Percentiles rank a stretch among this genome's conserved stretches.
Conservation (phyloP, 2,329 filamentous ascomycete species). For the Juglanconis sp. region DNA sequence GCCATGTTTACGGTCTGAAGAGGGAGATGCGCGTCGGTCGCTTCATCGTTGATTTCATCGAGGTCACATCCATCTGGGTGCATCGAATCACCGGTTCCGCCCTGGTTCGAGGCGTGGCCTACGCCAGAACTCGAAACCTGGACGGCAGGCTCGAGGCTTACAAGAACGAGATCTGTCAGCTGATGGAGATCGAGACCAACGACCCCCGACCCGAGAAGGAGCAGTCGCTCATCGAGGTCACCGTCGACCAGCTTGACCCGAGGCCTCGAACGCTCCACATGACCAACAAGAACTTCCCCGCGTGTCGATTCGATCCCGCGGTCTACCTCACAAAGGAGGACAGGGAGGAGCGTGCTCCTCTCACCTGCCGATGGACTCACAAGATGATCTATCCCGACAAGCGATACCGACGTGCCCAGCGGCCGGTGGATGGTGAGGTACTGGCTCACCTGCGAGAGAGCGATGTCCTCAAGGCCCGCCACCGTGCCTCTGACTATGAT, state of each 20-base stretch:
- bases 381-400: slow-evolving; percentile 30
- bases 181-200: slow-evolving; percentile 38
- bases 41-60: slow-evolving; percentile 21
- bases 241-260: slow-evolving; percentile 32
- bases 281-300: slow-evolving; percentile 54
- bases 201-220: slow-evolving; percentile 29
- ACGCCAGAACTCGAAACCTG: slow-evolving; percentile 33
- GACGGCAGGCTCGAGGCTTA: slow-evolving; percentile 36
- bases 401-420: slow-evolving; percentile 19
- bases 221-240: slow-evolving; percentile 43
- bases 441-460: slow-evolving; percentile 27
- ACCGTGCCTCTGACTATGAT: slow-evolving; percentile 23
- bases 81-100: slow-evolving; percentile 37
- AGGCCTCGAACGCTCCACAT: slow-evolving; percentile 41
- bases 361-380: slow-evolving; percentile 54
- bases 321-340: slow-evolving; percentile 23
- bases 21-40: slow-evolving; percentile 20
- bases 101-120: slow-evolving; percentile 38
- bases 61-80: slow-evolving; percentile 37
- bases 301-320: slow-evolving; percentile 26
- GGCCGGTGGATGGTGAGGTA: slow-evolving; percentile 33
- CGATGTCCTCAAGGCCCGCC: slow-evolving; percentile 25
- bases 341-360: slow-evolving; percentile 28
- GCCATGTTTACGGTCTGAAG: slow-evolving; percentile 24
- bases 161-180: slow-evolving; percentile 40